Percentiles rank a stretch among this genome's conserved stretches.
Evolutionary conservation across 805 yeast genomes (phyloP).

Genomic region (Saccharomycopsis sp.): DNA sequence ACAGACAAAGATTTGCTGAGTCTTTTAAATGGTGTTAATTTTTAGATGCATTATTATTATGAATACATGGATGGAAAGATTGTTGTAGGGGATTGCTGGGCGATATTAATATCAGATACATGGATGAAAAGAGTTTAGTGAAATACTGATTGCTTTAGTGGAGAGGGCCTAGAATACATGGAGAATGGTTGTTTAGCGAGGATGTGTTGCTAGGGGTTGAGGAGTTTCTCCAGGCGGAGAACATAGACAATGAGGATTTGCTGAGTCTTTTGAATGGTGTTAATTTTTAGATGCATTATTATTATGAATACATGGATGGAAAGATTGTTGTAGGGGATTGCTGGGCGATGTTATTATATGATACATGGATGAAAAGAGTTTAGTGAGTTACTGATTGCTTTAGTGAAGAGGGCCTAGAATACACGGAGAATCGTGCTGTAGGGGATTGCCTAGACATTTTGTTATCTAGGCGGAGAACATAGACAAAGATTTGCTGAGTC

Average conservation of each 20-base stretch:
- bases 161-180: constrained; percentile 69
- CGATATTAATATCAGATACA: too few species aligned
- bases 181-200: constrained; percentile 73
- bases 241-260: constrained; percentile 11
- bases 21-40: constrained; percentile 12
- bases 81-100: too few species aligned
- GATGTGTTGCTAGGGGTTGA: constrained; percentile 69
- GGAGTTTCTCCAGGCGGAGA: constrained; percentile 47
- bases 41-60: too few species aligned
- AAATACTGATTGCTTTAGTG: too few species aligned
- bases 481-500: constrained; percentile 12
- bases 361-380: too few species aligned
- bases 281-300: constrained; percentile 11
- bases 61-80: too few species aligned
- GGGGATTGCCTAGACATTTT: constrained; percentile 73
- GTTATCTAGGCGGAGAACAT: constrained; percentile 40
- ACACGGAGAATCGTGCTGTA: constrained; percentile 59
- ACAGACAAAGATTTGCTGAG: constrained; percentile 13
- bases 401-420: too few species aligned
- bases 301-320: too few species aligned
- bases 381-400: too few species aligned
- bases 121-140: too few species aligned
- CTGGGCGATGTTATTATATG: too few species aligned
- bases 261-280: constrained; percentile 12
- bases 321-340: too few species aligned